A percentile compares a stretch with the other conserved stretches of the same genome.
Conservation (phyloP, 352 stramenopile genomes). For the Phytophthora palmivora region DNA sequence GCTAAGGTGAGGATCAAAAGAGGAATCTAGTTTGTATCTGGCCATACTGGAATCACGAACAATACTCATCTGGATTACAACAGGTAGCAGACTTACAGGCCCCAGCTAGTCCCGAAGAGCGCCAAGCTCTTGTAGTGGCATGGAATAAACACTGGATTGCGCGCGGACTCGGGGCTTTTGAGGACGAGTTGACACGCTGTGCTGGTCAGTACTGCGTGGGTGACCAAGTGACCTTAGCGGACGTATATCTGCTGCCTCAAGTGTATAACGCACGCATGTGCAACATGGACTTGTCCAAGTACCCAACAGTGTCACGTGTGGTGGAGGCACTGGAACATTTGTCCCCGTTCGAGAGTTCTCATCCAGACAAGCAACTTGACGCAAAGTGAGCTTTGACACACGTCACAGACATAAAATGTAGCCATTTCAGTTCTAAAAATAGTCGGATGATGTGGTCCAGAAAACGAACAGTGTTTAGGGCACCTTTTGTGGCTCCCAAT, state of each 20-base stretch:
- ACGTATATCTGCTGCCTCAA: slow-evolving; percentile 92
- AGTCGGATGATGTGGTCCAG: slow-evolving; percentile 14
- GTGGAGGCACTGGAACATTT: slow-evolving; percentile 71
- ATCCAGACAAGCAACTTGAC: slow-evolving; percentile 79
- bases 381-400: slow-evolving; percentile 11
- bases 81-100: slow-evolving; percentile 43
- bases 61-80: slow-evolving; percentile 16
- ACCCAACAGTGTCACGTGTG: slow-evolving; percentile 82
- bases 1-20: slow-evolving; percentile 30
- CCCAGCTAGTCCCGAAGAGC: slow-evolving; percentile 51
- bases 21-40: slow-evolving; percentile 24
- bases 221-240: slow-evolving; percentile 86
- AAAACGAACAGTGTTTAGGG: slow-evolving; percentile 19
- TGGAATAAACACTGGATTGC: slow-evolving; percentile 79
- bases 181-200: slow-evolving; percentile 59
- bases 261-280: slow-evolving; percentile 90
- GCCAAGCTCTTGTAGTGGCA: slow-evolving; percentile 28
- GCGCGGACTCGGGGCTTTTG: slow-evolving; percentile 79
- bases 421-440: slow-evolving; percentile 30
- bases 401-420: slow-evolving; percentile 23
- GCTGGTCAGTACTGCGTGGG: slow-evolving; percentile 73
- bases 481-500: slow-evolving; percentile 24
- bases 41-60: slow-evolving; percentile 1
- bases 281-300: slow-evolving; percentile 83
- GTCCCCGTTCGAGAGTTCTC: slow-evolving; percentile 77